Percentiles rank a stretch among this genome's conserved stretches.
phyloP scores from a whole-genome alignment of 306 rosid genomes.

The Vicia sativa region DNA sequence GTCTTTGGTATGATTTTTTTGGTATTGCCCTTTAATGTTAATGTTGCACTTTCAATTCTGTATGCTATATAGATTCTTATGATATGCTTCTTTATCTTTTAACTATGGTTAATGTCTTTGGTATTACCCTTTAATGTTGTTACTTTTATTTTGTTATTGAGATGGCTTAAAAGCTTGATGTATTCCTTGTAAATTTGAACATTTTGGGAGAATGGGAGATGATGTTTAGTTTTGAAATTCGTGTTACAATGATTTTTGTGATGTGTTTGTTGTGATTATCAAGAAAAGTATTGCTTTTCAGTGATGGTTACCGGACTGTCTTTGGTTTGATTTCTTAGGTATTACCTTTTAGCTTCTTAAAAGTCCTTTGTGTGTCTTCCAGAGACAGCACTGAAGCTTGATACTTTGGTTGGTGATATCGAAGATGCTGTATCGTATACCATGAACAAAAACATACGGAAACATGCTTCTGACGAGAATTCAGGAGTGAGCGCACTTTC shows the following conservation, averaged over 20 bases:
- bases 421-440: slow-evolving; percentile 87
- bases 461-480: slow-evolving; percentile 50
- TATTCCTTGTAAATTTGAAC: background rate
- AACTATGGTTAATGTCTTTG: background rate
- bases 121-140: background rate
- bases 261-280: slow-evolving; percentile 12
- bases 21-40: background rate
- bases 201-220: slow-evolving; percentile 21
- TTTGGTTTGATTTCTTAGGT: slow-evolving; percentile 33
- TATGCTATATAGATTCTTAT: too few relatives aligned
- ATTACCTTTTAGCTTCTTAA: slow-evolving; percentile 25
- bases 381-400: slow-evolving; percentile 91
- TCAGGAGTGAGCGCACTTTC: slow-evolving; percentile 66
- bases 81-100: too few relatives aligned
- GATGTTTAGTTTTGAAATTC: background rate
- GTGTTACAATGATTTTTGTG: background rate
- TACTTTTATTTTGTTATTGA: background rate
- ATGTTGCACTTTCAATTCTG: too few relatives aligned
- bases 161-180: background rate
- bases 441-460: slow-evolving; percentile 72
- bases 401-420: slow-evolving; percentile 82
- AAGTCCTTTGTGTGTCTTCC: slow-evolving; percentile 47
- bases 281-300: slow-evolving; percentile 13
- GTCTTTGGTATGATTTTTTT: background rate
- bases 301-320: slow-evolving; percentile 8